phyloP scores from a whole-genome alignment of 2,329 filamentous ascomycete species.

The Alternaria tenuissima region DNA sequence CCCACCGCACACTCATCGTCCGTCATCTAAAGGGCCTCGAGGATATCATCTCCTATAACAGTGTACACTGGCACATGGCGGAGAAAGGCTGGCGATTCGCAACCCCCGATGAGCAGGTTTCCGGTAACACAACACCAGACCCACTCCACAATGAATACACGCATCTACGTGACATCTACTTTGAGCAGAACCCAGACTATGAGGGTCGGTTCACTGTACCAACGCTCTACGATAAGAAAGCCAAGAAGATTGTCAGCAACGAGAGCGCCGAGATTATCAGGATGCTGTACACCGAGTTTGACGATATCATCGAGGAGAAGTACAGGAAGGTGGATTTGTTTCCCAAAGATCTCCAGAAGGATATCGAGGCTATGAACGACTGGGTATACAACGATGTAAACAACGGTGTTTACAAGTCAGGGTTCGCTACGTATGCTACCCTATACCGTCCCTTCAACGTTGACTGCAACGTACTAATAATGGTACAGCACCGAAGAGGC shows the following conservation, averaged over 20 bases:
- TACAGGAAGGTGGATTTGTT: constrained; percentile 56
- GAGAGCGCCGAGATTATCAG: constrained; percentile 92
- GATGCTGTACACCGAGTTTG: constrained; percentile 86
- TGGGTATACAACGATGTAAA: constrained; percentile 64
- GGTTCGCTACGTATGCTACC: constrained; percentile 58
- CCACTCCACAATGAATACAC: constrained; percentile 73
- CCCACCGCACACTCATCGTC: constrained; percentile 85
- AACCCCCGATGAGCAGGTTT: constrained; percentile 67
- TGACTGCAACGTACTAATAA: neutral
- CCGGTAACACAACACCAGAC: constrained; percentile 66
- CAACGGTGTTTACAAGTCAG: constrained; percentile 62
- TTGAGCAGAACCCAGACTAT: constrained; percentile 75
- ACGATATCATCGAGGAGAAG: constrained; percentile 61
- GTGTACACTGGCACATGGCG: constrained; percentile 91
- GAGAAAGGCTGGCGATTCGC: constrained; percentile 84
- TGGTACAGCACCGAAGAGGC: constrained; percentile 55
- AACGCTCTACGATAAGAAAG: constrained; percentile 81
- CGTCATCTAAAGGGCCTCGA: constrained; percentile 92
- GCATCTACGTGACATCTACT: constrained; percentile 82
- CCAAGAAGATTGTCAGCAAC: constrained; percentile 83
- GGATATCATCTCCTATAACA: constrained; percentile 78
- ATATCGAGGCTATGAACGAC: constrained; percentile 60
- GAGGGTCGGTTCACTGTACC: constrained; percentile 86
- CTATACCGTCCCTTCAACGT: neutral
- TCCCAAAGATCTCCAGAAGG: constrained; percentile 53